These are phyloP conservation scores for Helichrysum umbraculigerum DNA, from an alignment of 129 eudicot genomes.

Conservation along the genomic window DNA sequence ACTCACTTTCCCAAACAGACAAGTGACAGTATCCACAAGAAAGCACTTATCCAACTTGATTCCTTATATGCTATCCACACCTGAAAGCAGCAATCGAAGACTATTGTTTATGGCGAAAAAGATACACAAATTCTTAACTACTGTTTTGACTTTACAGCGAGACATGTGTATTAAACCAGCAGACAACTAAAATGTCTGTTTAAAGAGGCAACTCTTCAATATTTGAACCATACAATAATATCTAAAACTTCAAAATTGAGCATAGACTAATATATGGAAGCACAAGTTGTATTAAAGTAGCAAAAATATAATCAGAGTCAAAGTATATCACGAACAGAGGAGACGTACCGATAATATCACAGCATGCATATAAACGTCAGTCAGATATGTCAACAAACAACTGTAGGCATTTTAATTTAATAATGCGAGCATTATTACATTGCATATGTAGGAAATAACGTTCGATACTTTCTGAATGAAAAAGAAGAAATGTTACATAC, in stretches of 20 bases:
- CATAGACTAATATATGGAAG: no score
- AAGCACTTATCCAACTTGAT: not conserved
- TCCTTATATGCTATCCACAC: not conserved
- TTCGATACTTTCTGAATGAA: not conserved
- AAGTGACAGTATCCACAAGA: not conserved
- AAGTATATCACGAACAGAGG: not conserved
- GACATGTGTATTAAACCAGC: no score
- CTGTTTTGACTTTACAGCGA: no score
- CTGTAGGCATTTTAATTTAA: constrained; percentile 34
- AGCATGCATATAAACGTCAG: constrained; percentile 56
- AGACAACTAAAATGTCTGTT: no score
- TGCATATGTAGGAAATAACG: no score
- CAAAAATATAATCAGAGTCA: not conserved
- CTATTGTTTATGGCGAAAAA: no score
- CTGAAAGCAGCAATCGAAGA: not conserved
- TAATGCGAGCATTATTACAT: not conserved
- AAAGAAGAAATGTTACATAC: constrained; percentile 34
- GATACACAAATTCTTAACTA: no score
- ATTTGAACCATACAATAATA: no score
- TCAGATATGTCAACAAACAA: constrained; percentile 62
- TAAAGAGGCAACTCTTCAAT: no score
- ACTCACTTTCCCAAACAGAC: not conserved
- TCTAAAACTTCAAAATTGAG: no score
- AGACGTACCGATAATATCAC: constrained; percentile 52
- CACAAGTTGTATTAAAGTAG: not conserved